Percentiles rank a stretch among this genome's conserved stretches.
Evolutionary conservation across 108 stramenopile genomes (phyloP).

Genomic region (Seminavis robusta): DNA sequence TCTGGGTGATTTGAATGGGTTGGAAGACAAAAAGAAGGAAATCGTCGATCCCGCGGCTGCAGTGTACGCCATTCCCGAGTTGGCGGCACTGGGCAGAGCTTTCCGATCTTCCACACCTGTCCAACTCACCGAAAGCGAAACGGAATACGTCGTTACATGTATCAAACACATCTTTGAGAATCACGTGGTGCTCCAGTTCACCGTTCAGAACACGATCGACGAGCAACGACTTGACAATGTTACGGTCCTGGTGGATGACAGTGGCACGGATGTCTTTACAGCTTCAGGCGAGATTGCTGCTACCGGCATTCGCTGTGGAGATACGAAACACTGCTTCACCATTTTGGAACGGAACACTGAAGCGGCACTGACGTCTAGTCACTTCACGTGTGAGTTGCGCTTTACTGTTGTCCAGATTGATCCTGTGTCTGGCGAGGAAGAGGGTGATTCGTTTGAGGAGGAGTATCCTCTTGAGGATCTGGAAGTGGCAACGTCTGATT

Average conservation of each 20-base stretch:
- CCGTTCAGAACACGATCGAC: constrained; percentile 91
- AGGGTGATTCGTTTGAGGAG: constrained; percentile 83
- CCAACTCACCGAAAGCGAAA: constrained; percentile 81
- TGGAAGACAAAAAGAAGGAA: constrained; percentile 36
- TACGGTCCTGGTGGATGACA: constrained; percentile 80
- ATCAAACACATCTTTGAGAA: constrained; percentile 89
- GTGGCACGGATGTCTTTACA: constrained; percentile 53
- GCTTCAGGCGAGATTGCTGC: constrained; percentile 56
- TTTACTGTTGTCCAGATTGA: constrained; percentile 82
- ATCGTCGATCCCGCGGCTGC: constrained; percentile 70
- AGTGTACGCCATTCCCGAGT: constrained; percentile 83
- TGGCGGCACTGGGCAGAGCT: constrained; percentile 76
- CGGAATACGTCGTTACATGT: constrained; percentile 87
- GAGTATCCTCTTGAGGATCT: constrained; percentile 93
- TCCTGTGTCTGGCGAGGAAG: constrained; percentile 73
- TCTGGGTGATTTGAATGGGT: constrained; percentile 15
- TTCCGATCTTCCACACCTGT: constrained; percentile 71
- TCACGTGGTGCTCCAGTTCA: constrained; percentile 90
- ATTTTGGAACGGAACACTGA: constrained; percentile 57
- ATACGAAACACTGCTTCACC: constrained; percentile 73
- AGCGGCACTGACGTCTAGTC: constrained; percentile 24
- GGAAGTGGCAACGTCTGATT: constrained; percentile 82
- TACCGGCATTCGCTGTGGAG: constrained; percentile 58
- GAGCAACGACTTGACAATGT: constrained; percentile 86
- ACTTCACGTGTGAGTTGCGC: constrained; percentile 69